Base-by-base conservation (phyloP, 163 green algal genomes). In the Scenedesmus sp. region DNA sequence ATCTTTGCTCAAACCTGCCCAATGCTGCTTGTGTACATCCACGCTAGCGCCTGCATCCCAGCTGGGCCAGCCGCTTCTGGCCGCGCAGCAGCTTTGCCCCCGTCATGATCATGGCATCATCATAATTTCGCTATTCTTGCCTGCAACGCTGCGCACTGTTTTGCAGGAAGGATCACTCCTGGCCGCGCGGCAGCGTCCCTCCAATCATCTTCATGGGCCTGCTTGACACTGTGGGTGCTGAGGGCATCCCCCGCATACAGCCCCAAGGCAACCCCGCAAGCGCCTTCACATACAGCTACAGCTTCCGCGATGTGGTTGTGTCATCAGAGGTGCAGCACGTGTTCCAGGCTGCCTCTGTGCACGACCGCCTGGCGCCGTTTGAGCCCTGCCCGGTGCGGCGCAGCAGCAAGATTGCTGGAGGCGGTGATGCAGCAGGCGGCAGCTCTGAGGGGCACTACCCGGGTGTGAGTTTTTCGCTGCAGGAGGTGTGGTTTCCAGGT, bases 31-130 rank as follows among this genome's bases (percentile, higher is more conserved):
- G 34, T 46, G 34, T 0, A 46, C 34, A 46, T 46, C 34, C 34
- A 46, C 34, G 34, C 34, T 46, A 46, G 34, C 34, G 70, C 66
- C 66, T 7, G 12, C 70, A 46, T 18, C 46, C 6, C 23, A 5
- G 0, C 70, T 52, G 70, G 70, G 7, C 23, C 18, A 52, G 70
- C 70, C 20, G 18, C 23, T 56, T n/a, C 76, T 84, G 76, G 76
- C 76, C 76, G 3, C 34, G 34, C 26, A 10, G 76, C 34, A 6
- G 0, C 76, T 3, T n/a, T 26, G 26, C 76, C 9, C 34, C 34
- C 26, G n/a, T 84, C 76, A 57, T 84, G 26, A 59, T 84, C 76
- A 84, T 84, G 76, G 76, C n/a, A n/a, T n/a, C n/a, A n/a, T n/a
- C n/a, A n/a, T n/a, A n/a, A n/a, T n/a, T n/a, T n/a, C n/a, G n/a